Base-by-base conservation (phyloP, 257 asterid species). In the Solanum neorickii region DNA sequence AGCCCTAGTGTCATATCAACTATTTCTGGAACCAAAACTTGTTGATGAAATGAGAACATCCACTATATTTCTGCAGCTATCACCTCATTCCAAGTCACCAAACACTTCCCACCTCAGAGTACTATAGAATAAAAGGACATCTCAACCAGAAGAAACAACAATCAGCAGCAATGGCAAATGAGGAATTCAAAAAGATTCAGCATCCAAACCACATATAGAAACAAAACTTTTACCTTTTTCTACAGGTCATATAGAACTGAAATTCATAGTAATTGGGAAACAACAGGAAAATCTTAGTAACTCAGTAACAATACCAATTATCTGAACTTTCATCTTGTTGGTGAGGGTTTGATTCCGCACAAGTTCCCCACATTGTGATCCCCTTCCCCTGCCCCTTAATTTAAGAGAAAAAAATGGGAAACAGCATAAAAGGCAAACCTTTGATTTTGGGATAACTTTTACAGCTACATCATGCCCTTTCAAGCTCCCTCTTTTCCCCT, bases 381-480 rank as follows among this genome's bases (percentile, higher is more conserved):
- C 70, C 70, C 70, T n/a, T 62, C 70, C 33, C 70, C 33, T n/a
- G 31, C 70, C 70, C 31, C 70, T 10, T 10, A 65, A 11, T n/a
- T 65, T 65, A n/a, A 60, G 29, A 1, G 1, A 1, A 23, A 23
- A 62, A 29, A 13, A 5, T 18, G 69, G 65, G 31, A 62, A 68
- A 29, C 76, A 68, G 66, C 23, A 85, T 23, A 16, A 44, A 89
- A 88, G 59, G 13, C 37, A 44, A 18, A 94, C 98, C 98, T 96
- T 95, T 47, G 96, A 93, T 92, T 96, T 95, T 5, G 98, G 96
- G 86, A 96, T 93, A 87, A 96, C 94, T 91, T 95, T 95, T 86
- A 96, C 96, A 89, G 98, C 99, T 89, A 95, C 98, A 88, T 96
- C 98, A 75, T 87, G 94, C 86, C 99, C 98, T 87, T 93, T 96